These are phyloP conservation scores for Clathrospora elynae DNA, from an alignment of 2,329 filamentous ascomycete genomes.

Conservation along the genomic window DNA sequence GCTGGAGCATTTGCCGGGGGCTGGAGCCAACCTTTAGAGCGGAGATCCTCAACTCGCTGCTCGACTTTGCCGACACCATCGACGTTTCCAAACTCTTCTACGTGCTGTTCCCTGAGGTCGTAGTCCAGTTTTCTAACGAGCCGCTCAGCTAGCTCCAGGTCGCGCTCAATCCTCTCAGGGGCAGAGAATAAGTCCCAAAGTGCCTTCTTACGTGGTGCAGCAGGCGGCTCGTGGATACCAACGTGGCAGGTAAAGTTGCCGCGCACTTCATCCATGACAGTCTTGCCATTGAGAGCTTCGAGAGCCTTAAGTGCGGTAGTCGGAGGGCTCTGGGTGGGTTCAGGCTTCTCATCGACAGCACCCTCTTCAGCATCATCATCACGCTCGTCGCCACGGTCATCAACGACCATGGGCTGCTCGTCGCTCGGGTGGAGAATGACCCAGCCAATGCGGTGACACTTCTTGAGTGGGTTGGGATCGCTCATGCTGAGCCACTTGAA, in stretches of 20 bases:
- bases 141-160: conserved; percentile 80
- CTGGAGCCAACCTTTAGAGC: conserved; percentile 75
- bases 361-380: conserved; percentile 68
- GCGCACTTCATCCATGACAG: conserved; percentile 88
- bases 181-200: conserved; percentile 96
- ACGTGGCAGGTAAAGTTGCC: conserved; percentile 98
- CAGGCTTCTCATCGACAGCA: conserved; percentile 60
- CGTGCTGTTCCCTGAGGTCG: conserved; percentile 75
- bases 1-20: conserved; percentile 61
- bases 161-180: conserved; percentile 89
- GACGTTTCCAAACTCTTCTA: conserved; percentile 34
- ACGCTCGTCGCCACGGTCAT: conserved; percentile 74
- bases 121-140: conserved; percentile 83
- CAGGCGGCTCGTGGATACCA: conserved; percentile 88
- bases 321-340: conserved; percentile 40
- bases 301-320: conserved; percentile 81
- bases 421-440: conserved; percentile 87
- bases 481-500: conserved; percentile 96
- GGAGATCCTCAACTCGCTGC: conserved; percentile 81
- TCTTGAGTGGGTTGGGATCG: conserved; percentile 94
- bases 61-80: conserved; percentile 82
- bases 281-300: conserved; percentile 96
- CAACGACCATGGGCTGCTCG: conserved; percentile 63
- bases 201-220: conserved; percentile 87
- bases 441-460: conserved; percentile 97